Conservation (phyloP, 306 rosid species). For the Prunus mume region DNA sequence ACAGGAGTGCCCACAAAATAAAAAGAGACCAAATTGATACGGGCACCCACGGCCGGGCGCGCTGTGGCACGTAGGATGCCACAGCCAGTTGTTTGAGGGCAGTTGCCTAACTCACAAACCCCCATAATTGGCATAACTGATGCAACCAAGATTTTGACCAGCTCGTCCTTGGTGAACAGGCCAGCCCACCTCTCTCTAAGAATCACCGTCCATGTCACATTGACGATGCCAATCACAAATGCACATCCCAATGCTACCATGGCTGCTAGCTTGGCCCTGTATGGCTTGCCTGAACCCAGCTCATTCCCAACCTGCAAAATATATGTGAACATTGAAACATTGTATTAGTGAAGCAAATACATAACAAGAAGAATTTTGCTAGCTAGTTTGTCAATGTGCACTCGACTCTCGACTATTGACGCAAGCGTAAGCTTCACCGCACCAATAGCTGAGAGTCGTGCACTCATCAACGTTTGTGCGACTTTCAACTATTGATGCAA, state of each 20-base stretch:
- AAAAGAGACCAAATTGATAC: constrained; percentile 62
- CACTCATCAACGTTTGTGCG: rapidly evolving
- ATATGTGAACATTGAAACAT: no score
- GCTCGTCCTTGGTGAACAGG: constrained; percentile 61
- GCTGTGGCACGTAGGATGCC: constrained; percentile 84
- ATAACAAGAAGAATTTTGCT: no score
- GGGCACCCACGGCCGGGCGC: constrained; percentile 69
- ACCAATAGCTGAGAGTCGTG: no score
- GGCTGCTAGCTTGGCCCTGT: constrained; percentile 89
- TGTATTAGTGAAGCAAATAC: no score
- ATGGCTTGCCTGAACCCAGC: constrained; percentile 89
- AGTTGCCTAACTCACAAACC: constrained; percentile 81
- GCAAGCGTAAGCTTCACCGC: no score
- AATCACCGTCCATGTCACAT: constrained; percentile 85
- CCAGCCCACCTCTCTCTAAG: constrained; percentile 71
- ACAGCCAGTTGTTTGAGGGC: constrained; percentile 91
- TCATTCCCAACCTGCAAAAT: constrained; percentile 83
- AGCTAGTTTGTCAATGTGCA: no score
- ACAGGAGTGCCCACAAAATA: constrained; percentile 88
- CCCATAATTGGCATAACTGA: constrained; percentile 89
- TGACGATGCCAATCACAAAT: constrained; percentile 62
- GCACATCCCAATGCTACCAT: constrained; percentile 87
- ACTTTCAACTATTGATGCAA: no score
- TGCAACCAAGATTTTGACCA: constrained; percentile 60
- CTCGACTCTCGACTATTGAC: no score